Base-by-base conservation (phyloP, 768 basidiomycete genomes). In the Macrolepiota dolichaula region DNA sequence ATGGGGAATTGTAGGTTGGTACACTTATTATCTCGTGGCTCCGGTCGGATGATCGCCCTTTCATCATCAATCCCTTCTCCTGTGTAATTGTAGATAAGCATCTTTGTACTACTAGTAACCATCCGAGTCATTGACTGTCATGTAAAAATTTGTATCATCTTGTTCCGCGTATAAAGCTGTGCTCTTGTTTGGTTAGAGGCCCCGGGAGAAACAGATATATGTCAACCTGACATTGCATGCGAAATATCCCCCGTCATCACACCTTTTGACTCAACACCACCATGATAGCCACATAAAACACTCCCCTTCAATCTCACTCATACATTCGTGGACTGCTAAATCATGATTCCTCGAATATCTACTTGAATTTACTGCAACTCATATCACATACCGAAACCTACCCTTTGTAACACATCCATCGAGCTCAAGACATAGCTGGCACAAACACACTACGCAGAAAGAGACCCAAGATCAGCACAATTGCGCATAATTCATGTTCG, bases 401-500 rank as follows among this genome's bases (percentile, higher is more conserved):
- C 24, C 44, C 19, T 59, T 63, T 63, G 60, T 42, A 53, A 64
- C 12, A 35, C 13, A 47, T 25, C 19, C 17, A 29, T 2, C 36
- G 22, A 62, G 32, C 29, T 9, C 22, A 27, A 55, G n/a, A 27
- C 37, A 53, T 17, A 47, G 36, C n/a, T 38, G 15, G n/a, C 49
- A 15, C 38, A 40, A 27, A 66, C 51, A 63, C 62, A 60, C 56
- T 42, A 32, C 29, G 55, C 40, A 37, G 59, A 51, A 15, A 42
- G 55, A 27, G n/a, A 25, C 42, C 17, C 42, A 22, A n/a, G 22
- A n/a, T n/a, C n/a, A n/a, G n/a, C n/a, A n/a, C n/a, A 19, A 50
- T 17, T 29, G 55, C 38, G 55, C 47, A 51, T 93, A 36, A 55
- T 37, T 53, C 47, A 62, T 93, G 91, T 92, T 92, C 68, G 89